Base-by-base conservation (phyloP, 2,329 filamentous ascomycete species). In the Trichoderma simmonsii region DNA sequence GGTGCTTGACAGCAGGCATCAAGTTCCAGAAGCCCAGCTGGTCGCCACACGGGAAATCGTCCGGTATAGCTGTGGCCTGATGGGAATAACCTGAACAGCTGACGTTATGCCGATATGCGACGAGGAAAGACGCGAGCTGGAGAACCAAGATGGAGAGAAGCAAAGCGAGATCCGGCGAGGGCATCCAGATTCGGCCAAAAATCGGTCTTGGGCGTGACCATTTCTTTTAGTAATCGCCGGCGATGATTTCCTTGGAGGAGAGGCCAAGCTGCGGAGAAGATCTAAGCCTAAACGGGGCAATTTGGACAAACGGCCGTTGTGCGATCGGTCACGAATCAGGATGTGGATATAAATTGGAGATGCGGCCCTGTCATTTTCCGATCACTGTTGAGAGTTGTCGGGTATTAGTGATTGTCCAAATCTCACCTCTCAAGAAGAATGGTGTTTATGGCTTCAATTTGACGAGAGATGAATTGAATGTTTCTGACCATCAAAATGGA, bases 1-100 rank as follows among this genome's bases (percentile, higher is more conserved):
- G 80, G 67, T 77, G 77, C 73, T 80, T 80, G 43, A 78, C 77
- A 63, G 77, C 75, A 72, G 79, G 79, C 80, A 81, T 81, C 14
- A 61, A 62, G 56, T 51, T 43, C 15, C 34, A 56, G 24, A 54
- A 63, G 54, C 65, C 54, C 18, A 32, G 54, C 54, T 9, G 65
- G n/a, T 60, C 34, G 51, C 65, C 36, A 28, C 54, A 60, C 21
- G 54, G 26, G n/a, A 28, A 7, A 21, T 21, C 60, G 9, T 62
- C 57, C 66, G 39, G 57, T 61, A 28, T 21, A 14, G 21, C 64
- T 51, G 54, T 61, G 66, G 28, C 57, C 56, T 61, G 66, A 59
- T 57, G 51, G 51, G 11, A 3, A 28, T 15, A 28, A 30, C 54
- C 5, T 12, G 39, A 61, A 61, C 66, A 61, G 57, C 66, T 61